Conservation (phyloP, 768 basidiomycete species). For the Calvatia gigantea region DNA sequence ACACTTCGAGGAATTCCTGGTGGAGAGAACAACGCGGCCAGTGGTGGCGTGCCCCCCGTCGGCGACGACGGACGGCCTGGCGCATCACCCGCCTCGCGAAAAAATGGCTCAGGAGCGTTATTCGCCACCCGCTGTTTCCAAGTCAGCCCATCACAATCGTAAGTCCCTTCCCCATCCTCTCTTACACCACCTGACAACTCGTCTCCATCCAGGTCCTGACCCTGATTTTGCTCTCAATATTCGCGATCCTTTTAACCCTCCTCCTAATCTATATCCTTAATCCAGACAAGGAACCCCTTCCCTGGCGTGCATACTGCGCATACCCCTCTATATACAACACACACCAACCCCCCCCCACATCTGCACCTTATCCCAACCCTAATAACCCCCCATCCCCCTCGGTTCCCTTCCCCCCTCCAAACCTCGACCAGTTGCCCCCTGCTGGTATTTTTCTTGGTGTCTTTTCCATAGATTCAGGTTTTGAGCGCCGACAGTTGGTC, state of each 20-base stretch:
- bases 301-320: constrained; percentile 93
- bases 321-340: constrained; percentile 47
- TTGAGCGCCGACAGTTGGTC: constrained; percentile 84
- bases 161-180: constrained; percentile 26
- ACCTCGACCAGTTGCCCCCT: constrained; percentile 74
- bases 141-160: constrained; percentile 81
- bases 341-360: constrained; percentile 35
- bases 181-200: constrained; percentile 8
- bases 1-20: constrained; percentile 29
- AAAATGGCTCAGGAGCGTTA: constrained; percentile 49
- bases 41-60: constrained; percentile 56
- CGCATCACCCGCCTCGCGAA: constrained; percentile 47
- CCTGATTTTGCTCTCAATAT: constrained; percentile 66
- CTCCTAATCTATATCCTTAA: constrained; percentile 90
- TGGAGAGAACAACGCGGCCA: constrained; percentile 44
- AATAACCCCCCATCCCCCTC: constrained; percentile 28
- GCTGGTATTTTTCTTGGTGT: constrained; percentile 87
- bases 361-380: constrained; percentile 34
- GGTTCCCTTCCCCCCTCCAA: constrained; percentile 61
- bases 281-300: constrained; percentile 92
- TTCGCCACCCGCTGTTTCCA: constrained; percentile 76
- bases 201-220: constrained; percentile 26
- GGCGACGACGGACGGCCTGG: constrained; percentile 50
- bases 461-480: constrained; percentile 82
- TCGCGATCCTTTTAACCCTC: constrained; percentile 82